Base-by-base conservation (phyloP, 495 filamentous ascomycete species). In the Evernia prunastri region DNA sequence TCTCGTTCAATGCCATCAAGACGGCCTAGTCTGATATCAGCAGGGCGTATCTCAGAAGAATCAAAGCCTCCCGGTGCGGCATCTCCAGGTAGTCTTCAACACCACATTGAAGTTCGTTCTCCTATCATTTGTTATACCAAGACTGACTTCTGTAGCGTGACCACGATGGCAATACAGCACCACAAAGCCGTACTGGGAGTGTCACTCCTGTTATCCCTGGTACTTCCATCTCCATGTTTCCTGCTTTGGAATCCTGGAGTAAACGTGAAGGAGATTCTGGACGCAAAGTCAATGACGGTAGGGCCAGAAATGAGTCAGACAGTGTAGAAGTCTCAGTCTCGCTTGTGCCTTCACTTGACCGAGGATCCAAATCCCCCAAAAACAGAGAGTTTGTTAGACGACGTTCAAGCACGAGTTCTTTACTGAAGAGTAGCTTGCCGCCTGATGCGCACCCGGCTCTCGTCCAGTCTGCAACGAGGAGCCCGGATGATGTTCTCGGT, bases 101-200 rank as follows among this genome's bases (percentile, higher is more conserved):
- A 61, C 23, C 59, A 61, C n/a, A 20, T 61, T 45, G 29, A 47
- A 18, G 40, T 43, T 5, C 40, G 40, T 43, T 43, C 5, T 20
- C 18, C 15, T 18, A 43, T 43, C 40, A 43, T 43, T 43, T 2
- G 18, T 4, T 43, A 4, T 43, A 43, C 5, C 18, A 43, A 8
- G 40, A 43, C 40, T 43, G 40, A 43, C 20, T 43, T 20, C 15
- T 43, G 20, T 43, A 43, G 40, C 59, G 43, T 31, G 17, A 51
- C 15, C 59, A 61, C 25, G 25, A 53, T 17, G 35, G 42, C 33
- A 61, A 36, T 31, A 39, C 17, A 17, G 20, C 59, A 11, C 17
- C 7, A 36, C 31, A 10, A 40, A 25, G 23, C 33, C n/a, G 29
- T 25, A 58, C 12, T 27, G n/a, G 25, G 56, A 35, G 54, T 36